Conservation (phyloP, 2,329 filamentous ascomycete species). For the Hypoxylon sp. region DNA sequence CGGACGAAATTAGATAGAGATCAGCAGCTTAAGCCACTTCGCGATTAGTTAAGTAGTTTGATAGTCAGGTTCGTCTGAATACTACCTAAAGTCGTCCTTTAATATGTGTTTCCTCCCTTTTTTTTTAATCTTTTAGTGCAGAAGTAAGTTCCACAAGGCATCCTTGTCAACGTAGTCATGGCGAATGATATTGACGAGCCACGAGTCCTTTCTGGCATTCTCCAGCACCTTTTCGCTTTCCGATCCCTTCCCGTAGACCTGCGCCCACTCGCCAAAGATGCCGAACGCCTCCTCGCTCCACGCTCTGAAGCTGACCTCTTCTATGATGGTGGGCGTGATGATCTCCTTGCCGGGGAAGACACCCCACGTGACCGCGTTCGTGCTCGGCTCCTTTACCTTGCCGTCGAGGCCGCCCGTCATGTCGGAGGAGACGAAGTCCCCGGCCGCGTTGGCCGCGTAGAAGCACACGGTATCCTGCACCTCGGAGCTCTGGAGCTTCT, state of each 20-base stretch:
- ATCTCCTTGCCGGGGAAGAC: conserved; percentile 97
- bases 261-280: conserved; percentile 93
- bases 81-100: too few species aligned
- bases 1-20: conserved; percentile 21
- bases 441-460: conserved; percentile 81
- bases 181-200: conserved; percentile 91
- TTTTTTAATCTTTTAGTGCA: conserved; percentile 43
- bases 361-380: conserved; percentile 97
- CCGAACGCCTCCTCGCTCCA: conserved; percentile 97
- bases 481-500: conserved; percentile 66
- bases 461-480: conserved; percentile 77
- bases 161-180: conserved; percentile 77
- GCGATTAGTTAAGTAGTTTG: conserved; percentile 13
- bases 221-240: conserved; percentile 77
- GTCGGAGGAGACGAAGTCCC: conserved; percentile 81
- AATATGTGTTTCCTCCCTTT: conserved; percentile 2
- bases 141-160: conserved; percentile 75
- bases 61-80: conserved; percentile 7
- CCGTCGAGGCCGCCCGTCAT: conserved; percentile 49
- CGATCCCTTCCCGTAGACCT: conserved; percentile 81
- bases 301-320: conserved; percentile 90
- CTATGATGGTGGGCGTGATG: conserved; percentile 94
- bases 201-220: conserved; percentile 72
- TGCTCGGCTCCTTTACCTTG: conserved; percentile 58
- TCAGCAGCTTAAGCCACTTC: conserved; percentile 13